These are phyloP conservation scores for Aspergillus fumigatus DNA, from an alignment of 2,329 filamentous ascomycete species.

Conservation along the genomic window DNA sequence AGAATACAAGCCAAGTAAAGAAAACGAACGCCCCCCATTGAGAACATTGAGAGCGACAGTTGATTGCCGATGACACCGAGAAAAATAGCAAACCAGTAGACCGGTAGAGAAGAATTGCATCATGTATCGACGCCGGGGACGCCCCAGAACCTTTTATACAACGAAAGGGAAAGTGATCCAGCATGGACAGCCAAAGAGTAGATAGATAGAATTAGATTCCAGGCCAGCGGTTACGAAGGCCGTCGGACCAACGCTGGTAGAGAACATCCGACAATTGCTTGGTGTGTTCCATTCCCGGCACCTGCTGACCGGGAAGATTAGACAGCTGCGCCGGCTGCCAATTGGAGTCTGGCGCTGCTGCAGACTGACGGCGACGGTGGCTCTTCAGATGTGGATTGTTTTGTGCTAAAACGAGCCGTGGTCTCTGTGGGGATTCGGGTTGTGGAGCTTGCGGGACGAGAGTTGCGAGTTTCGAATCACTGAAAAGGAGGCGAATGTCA, in stretches of 20 bases:
- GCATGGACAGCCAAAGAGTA: not conserved
- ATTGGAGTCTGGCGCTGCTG: constrained; percentile 30
- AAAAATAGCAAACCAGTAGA: constrained; percentile 9
- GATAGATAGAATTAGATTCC: constrained; percentile 18
- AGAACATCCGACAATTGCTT: constrained; percentile 85
- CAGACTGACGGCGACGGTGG: constrained; percentile 62
- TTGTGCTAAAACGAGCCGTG: constrained; percentile 71
- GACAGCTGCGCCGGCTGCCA: constrained; percentile 35
- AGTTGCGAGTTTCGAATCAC: constrained; percentile 36
- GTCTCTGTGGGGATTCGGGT: constrained; percentile 42
- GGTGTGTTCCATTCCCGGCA: constrained; percentile 84
- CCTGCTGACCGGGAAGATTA: constrained; percentile 53
- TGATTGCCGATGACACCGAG: constrained; percentile 2
- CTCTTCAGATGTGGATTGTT: constrained; percentile 82
- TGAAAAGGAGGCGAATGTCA: constrained; percentile 12
- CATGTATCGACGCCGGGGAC: constrained; percentile 18
- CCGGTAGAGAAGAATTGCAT: constrained; percentile 10
- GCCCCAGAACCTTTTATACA: constrained; percentile 28
- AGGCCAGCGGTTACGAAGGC: constrained; percentile 67
- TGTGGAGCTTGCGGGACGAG: constrained; percentile 35
- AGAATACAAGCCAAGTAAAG: not conserved
- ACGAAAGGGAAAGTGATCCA: constrained; percentile 15
- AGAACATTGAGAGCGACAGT: constrained; percentile 2
- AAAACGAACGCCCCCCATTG: not conserved
- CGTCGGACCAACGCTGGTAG: constrained; percentile 85